Base-by-base conservation (phyloP, 495 filamentous ascomycete species). In the Lineolata rhizophorae region DNA sequence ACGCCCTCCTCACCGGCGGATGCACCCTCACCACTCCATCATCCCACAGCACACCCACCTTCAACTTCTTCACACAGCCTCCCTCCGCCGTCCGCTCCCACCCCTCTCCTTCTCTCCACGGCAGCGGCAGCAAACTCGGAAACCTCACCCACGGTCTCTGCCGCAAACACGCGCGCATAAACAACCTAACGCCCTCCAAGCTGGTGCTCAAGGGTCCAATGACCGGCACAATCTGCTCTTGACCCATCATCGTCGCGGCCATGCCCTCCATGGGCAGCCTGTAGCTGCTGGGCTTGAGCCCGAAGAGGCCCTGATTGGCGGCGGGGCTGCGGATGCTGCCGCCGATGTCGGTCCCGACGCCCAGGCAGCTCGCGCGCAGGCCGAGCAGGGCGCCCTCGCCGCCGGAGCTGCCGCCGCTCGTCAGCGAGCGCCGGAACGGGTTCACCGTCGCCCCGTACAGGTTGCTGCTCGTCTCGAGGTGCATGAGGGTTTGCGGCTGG, bases 1-100 rank as follows among this genome's bases (percentile, higher is more conserved):
- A 46, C 5, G 67, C 75, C 5, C 72, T 54, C 1, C 52, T 54
- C 0, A 83, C 54, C 1, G 77, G 77, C 3, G 76, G 77, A 42
- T 82, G 76, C 1, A 75, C 74, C 27, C 56, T 62, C 16, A 78
- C 69, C n/a, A 71, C 50, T 18, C 65, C 69, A 43, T 85, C 78
- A 49, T 73, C 54, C 64, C 67, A 72, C 31, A 82, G 53, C 14
- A 85, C 64, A 2, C 53, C 78, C 17, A 85, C 48, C 29, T 66
- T 74, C 26, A 81, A 51, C 34, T 35, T 45, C n/a, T n/a, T n/a
- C n/a, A n/a, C n/a, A n/a, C n/a, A n/a, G n/a, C 12, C 30, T 29
- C 18, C 32, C 29, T 11, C 39, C 42, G n/a, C 21, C 22, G 9
- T 26, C 28, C 28, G 28, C 28, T 5, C 6, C 30, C 17, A 28